Conservation (phyloP, 1,284 basidiomycete species). For the Austroboletus novae-zelandiae region DNA sequence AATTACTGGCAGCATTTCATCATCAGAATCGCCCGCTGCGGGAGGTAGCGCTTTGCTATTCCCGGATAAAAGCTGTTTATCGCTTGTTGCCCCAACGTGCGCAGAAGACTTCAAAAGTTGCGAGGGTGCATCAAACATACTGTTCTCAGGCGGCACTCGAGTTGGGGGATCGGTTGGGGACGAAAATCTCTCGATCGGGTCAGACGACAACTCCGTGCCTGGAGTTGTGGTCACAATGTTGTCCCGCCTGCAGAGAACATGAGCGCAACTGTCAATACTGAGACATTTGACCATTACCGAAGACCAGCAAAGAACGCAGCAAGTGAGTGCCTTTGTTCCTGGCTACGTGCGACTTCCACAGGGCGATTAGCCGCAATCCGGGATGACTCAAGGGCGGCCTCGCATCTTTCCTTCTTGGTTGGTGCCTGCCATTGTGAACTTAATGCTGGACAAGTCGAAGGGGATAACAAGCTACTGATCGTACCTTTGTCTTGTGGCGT, state of each 20-base stretch:
- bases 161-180: conserved; percentile 22
- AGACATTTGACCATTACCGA: conserved; percentile 14
- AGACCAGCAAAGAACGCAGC: conserved; percentile 23
- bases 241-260: conserved; percentile 14
- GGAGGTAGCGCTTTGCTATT: conserved; percentile 4
- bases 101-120: conserved; percentile 12
- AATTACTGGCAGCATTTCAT: conserved; percentile 29
- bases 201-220: conserved; percentile 27
- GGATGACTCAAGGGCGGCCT: conserved; percentile 28
- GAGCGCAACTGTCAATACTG: conserved; percentile 2
- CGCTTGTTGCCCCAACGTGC: background rate
- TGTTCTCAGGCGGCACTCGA: background rate
- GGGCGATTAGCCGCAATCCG: conserved; percentile 32
- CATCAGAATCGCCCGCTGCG: conserved; percentile 22
- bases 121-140: conserved; percentile 23
- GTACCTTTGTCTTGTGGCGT: conserved; percentile 28
- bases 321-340: conserved; percentile 23
- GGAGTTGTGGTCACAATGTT: conserved; percentile 8
- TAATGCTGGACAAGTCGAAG: conserved; percentile 5
- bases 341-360: conserved; percentile 28
- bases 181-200: conserved; percentile 34
- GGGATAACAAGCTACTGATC: background rate
- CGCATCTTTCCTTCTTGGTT: conserved; percentile 31
- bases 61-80: background rate
- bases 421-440: conserved; percentile 21